These are phyloP conservation scores for Microbotryomycetes sp. DNA, from an alignment of 1,284 basidiomycete species.

Conservation along the genomic window DNA sequence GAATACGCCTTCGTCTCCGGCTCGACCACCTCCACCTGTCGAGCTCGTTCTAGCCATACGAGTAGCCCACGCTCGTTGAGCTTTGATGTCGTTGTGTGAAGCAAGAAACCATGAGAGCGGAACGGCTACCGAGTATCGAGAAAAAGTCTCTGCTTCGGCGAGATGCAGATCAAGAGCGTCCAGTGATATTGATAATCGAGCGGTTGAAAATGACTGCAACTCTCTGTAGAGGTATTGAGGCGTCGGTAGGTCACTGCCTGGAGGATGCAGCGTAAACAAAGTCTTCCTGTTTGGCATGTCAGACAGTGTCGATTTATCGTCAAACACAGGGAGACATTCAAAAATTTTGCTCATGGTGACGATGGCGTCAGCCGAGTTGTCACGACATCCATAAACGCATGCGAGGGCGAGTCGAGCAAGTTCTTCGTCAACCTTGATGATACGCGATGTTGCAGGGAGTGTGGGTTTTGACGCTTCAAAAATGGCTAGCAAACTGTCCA, in stretches of 20 bases:
- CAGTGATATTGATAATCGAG: constrained; percentile 68
- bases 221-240: constrained; percentile 65
- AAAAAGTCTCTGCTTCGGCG: constrained; percentile 82
- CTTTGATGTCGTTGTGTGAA: constrained; percentile 56
- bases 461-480: constrained; percentile 88
- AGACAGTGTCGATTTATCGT: constrained; percentile 3
- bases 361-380: constrained; percentile 55
- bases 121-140: constrained; percentile 73
- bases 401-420: constrained; percentile 77
- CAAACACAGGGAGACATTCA: constrained; percentile 79
- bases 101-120: constrained; percentile 78
- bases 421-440: constrained; percentile 73
- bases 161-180: constrained; percentile 88
- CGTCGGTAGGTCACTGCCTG: constrained; percentile 44
- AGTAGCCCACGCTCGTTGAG: constrained; percentile 79
- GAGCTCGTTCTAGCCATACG: constrained; percentile 69
- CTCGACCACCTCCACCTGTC: constrained; percentile 37
- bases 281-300: constrained; percentile 12
- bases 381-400: constrained; percentile 63
- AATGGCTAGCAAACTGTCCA: constrained; percentile 63
- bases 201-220: constrained; percentile 38
- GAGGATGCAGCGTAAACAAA: neutral
- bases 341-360: constrained; percentile 81
- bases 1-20: constrained; percentile 43
- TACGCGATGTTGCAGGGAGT: constrained; percentile 57